These are phyloP conservation scores for Symbiodinium pilosum DNA, from an alignment of 73 alveolate genomes.

Conservation along the genomic window DNA sequence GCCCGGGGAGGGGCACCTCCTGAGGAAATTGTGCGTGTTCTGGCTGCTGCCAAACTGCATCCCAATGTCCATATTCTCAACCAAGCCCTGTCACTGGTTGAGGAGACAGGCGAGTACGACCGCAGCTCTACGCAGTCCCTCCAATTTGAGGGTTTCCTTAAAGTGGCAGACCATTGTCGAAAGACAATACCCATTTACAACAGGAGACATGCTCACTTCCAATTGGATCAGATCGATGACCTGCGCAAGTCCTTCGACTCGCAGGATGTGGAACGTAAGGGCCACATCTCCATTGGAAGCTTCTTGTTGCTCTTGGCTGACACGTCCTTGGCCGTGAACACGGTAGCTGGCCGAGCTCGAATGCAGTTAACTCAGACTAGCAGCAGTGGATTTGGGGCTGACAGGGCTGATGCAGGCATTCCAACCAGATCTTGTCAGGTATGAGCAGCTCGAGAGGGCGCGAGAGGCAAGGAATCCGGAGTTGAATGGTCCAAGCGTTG, in stretches of 20 bases:
- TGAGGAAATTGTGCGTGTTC: slow-evolving; percentile 3
- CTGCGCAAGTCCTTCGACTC: slow-evolving; percentile 61
- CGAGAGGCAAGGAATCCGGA: slow-evolving; percentile 12
- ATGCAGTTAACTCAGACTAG: not conserved
- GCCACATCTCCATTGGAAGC: slow-evolving; percentile 59
- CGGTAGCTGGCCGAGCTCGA: slow-evolving; percentile 85
- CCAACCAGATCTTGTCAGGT: too few species aligned
- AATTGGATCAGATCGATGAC: slow-evolving; percentile 48
- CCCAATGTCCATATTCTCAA: slow-evolving; percentile 24
- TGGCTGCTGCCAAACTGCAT: slow-evolving; percentile 40
- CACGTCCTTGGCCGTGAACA: slow-evolving; percentile 56
- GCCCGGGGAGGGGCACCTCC: slow-evolving; percentile 35
- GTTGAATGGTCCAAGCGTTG: not conserved
- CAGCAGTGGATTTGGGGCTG: not conserved
- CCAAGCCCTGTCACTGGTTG: slow-evolving; percentile 36
- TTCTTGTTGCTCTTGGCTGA: slow-evolving; percentile 66
- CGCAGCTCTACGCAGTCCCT: slow-evolving; percentile 6
- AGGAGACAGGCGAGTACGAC: slow-evolving; percentile 51
- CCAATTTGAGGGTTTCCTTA: slow-evolving; percentile 52
- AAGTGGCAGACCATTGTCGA: slow-evolving; percentile 82
- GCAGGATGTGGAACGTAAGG: slow-evolving; percentile 52
- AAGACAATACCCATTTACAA: slow-evolving; percentile 73
- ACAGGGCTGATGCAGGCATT: not conserved
- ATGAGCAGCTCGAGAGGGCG: slow-evolving; percentile 64
- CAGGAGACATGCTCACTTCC: slow-evolving; percentile 55